Conservation (phyloP, 331 rosid species). For the Quercus tomentella region DNA sequence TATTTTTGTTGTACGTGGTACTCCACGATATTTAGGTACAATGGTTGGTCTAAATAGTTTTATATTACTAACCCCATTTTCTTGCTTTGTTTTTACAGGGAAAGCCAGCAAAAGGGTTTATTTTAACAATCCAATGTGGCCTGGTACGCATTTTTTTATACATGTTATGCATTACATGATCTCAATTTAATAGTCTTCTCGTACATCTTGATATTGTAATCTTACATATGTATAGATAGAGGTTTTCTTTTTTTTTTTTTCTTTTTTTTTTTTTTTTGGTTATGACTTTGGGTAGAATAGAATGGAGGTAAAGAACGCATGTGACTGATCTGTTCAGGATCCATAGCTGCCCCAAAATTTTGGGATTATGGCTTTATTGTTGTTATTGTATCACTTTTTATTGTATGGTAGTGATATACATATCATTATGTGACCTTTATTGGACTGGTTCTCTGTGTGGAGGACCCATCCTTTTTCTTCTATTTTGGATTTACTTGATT, state of each 20-base stretch:
- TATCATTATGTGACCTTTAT: neutral
- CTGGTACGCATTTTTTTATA: slow-evolving; percentile 48
- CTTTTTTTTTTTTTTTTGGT: too few relatives aligned
- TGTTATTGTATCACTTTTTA: too few relatives aligned
- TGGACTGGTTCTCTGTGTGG: too few relatives aligned
- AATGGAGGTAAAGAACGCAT: too few relatives aligned
- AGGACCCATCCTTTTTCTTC: too few relatives aligned
- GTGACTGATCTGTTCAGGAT: too few relatives aligned
- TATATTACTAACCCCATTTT: slow-evolving; percentile 8
- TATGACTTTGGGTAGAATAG: too few relatives aligned
- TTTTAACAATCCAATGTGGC: slow-evolving; percentile 99
- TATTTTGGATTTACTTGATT: too few relatives aligned
- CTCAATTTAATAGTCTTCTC: neutral
- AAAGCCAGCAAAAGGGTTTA: slow-evolving; percentile 41
- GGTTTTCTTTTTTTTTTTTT: too few relatives aligned
- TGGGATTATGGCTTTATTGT: too few relatives aligned
- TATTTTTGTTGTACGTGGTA: neutral
- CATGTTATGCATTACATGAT: neutral
- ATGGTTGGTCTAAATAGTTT: neutral
- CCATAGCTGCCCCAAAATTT: too few relatives aligned
- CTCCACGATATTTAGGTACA: neutral
- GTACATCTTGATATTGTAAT: neutral
- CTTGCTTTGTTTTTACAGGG: slow-evolving; percentile 35
- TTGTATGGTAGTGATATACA: too few relatives aligned
- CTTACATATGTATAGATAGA: neutral